Conservation (phyloP, 129 eudicot genomes). For the Solidago caesia region DNA sequence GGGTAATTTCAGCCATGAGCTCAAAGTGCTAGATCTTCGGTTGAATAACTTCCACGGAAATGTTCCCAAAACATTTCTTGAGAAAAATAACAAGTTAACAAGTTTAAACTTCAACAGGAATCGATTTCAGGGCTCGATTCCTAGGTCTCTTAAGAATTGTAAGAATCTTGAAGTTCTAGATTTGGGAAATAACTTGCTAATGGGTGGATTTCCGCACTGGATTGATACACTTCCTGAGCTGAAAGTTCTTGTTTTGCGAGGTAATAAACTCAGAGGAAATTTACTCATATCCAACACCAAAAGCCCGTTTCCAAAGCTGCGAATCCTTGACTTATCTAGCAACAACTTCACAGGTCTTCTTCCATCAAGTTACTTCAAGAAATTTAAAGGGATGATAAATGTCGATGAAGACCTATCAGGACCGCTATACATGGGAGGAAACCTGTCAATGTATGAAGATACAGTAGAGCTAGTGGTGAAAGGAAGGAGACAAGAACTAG, state of each 20-base stretch:
- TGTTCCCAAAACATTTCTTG: conserved; percentile 18
- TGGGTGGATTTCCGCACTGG: conserved; percentile 33
- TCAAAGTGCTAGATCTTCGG: conserved; percentile 24
- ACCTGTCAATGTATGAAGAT: conserved; percentile 19
- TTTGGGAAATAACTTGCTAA: conserved; percentile 38
- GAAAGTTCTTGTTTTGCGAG: conserved; percentile 41
- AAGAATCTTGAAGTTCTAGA: conserved; percentile 34
- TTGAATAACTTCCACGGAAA: conserved; percentile 28
- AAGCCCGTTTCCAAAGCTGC: conserved; percentile 33
- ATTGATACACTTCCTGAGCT: conserved; percentile 35
- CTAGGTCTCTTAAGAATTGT: conserved; percentile 21
- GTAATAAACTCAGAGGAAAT: conserved; percentile 35
- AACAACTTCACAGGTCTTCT: conserved; percentile 33
- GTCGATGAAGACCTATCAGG: not conserved
- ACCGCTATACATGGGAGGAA: conserved; percentile 27
- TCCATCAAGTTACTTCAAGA: conserved; percentile 27
- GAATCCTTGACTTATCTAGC: conserved; percentile 40
- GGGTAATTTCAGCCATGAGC: conserved; percentile 30
- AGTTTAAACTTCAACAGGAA: conserved; percentile 33
- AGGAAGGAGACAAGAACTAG: conserved; percentile 21
- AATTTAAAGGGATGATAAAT: conserved; percentile 32
- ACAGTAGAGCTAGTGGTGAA: conserved; percentile 27
- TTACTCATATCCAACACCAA: conserved; percentile 17
- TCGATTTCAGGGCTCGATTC: conserved; percentile 30
- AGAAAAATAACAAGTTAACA: conserved; percentile 2